Conservation (phyloP, 1,139 yeast genomes). For the Yamadazyma diospyri region DNA sequence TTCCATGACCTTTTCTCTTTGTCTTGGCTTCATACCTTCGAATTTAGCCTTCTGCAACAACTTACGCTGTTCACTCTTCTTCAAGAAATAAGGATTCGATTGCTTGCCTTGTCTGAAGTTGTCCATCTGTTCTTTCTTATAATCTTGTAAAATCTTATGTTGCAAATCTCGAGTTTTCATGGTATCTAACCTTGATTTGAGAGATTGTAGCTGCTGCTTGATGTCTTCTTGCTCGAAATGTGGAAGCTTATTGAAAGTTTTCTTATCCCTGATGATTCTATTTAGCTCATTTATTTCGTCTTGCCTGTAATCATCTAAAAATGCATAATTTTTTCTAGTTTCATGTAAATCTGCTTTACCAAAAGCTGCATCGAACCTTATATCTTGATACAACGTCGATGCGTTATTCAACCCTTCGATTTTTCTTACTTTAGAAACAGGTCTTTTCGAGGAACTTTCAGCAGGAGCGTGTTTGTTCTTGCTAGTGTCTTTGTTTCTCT, state of each 20-base stretch:
- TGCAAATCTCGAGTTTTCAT: slow-evolving; percentile 76
- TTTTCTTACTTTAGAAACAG: slow-evolving; percentile 66
- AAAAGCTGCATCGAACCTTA: slow-evolving; percentile 84
- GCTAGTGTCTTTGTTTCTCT: no score
- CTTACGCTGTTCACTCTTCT: slow-evolving; percentile 78
- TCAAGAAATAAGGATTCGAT: slow-evolving; percentile 57
- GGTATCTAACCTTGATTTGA: slow-evolving; percentile 74
- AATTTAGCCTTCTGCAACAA: slow-evolving; percentile 85
- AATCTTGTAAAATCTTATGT: slow-evolving; percentile 53
- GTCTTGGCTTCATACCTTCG: slow-evolving; percentile 76
- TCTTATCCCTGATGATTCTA: slow-evolving; percentile 52
- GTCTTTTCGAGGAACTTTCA: slow-evolving; percentile 66
- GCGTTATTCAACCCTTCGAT: slow-evolving; percentile 66
- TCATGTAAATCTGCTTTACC: slow-evolving; percentile 74
- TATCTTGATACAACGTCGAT: slow-evolving; percentile 59
- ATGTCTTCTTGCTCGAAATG: slow-evolving; percentile 52
- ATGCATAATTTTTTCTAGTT: slow-evolving; percentile 73
- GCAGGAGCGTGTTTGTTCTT: slow-evolving; percentile 76
- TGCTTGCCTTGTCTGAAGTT: slow-evolving; percentile 48
- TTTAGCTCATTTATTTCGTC: slow-evolving; percentile 65
- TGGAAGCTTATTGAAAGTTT: slow-evolving; percentile 40
- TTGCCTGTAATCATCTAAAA: slow-evolving; percentile 80
- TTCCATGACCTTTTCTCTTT: slow-evolving; percentile 85
- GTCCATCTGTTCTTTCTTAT: slow-evolving; percentile 46
- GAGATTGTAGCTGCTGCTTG: slow-evolving; percentile 52